Base-by-base conservation (phyloP, 805 yeast species). In the Ogataea trehalophila region DNA sequence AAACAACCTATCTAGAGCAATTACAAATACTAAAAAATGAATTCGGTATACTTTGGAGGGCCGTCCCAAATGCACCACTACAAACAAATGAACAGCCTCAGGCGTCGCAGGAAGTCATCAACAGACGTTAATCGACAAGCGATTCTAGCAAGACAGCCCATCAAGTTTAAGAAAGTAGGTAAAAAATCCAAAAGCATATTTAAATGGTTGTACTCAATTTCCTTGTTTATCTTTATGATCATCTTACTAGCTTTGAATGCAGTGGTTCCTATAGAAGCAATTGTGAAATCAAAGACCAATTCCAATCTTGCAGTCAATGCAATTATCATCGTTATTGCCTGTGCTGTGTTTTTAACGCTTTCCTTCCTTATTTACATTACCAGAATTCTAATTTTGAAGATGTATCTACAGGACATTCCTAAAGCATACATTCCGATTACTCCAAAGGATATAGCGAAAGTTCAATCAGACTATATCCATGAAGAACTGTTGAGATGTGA, bases 261-360 rank as follows among this genome's bases (percentile, higher is more conserved):
- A 2, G 86, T 85, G 8, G 71, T 92, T 0, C 95, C 95, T 0
- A 77, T 89, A 15, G 97, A 92, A 65, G 80, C 89, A 31, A 80
- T 90, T 50, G 73, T 77, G 1, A 77, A 79, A 54, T 73, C 84
- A 1, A 71, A 80, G 3, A 70, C 71, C 7, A 67, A 79, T 4
- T 66, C 73, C 13, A 77, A 79, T 50, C 79, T 86, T 56, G 94
- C 87, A 1, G 71, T 87, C 62, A 88, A 90, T 61, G 79, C 92
- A 3, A 83, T 91, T 52, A 87, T 91, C 49, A 87, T 90, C 18
- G 80, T 87, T 7, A 77, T 81, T 40, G 88, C 85, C 6, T 74
- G 87, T 57, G 87, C 81, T 2, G 66, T 80, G 1, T 80, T 87
- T 52, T 69, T 81, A 1, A 48, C 84, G 0, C 55, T 76, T 6